Evolutionary conservation across 2,329 filamentous ascomycete species (phyloP).

Genomic region (Monosporascus sp.): DNA sequence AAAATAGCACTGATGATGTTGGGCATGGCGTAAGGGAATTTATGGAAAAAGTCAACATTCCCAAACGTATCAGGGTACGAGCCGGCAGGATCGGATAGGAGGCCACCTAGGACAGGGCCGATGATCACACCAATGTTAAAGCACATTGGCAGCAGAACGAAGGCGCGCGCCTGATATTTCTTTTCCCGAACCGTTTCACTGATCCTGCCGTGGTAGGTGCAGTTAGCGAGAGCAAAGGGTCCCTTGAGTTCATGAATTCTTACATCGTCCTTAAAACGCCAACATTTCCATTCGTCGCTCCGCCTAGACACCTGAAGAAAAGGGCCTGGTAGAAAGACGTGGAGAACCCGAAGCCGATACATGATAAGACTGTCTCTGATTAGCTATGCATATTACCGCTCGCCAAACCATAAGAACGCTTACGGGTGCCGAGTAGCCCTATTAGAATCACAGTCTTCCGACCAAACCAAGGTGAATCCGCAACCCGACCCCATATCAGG

Average conservation of each 20-base stretch:
- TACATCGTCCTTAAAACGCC: constrained; percentile 70
- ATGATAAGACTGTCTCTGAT: constrained; percentile 41
- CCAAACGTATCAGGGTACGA: constrained; percentile 43
- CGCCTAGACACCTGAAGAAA: constrained; percentile 59
- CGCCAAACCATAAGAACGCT: not conserved
- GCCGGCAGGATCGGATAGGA: constrained; percentile 39
- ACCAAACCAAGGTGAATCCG: constrained; percentile 58
- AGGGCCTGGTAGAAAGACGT: constrained; percentile 56
- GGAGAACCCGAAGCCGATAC: constrained; percentile 67
- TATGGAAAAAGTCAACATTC: constrained; percentile 37
- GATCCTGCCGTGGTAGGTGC: constrained; percentile 26
- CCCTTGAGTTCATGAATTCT: constrained; percentile 3
- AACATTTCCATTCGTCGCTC: constrained; percentile 67
- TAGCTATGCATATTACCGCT: not conserved
- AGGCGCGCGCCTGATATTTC: constrained; percentile 38
- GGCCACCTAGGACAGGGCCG: constrained; percentile 46
- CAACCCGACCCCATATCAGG: constrained; percentile 73
- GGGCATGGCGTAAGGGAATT: constrained; percentile 49
- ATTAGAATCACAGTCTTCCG: constrained; percentile 75
- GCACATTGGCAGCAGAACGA: constrained; percentile 55
- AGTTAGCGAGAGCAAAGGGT: constrained; percentile 1
- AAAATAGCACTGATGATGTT: constrained; percentile 49
- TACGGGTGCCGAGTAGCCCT: constrained; percentile 61
- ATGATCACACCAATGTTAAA: constrained; percentile 63
- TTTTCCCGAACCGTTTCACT: constrained; percentile 39